A percentile compares a stretch with the other conserved stretches of the same genome.
phyloP scores from a whole-genome alignment of 2,329 filamentous ascomycete genomes.

The Verticillium isaacii region DNA sequence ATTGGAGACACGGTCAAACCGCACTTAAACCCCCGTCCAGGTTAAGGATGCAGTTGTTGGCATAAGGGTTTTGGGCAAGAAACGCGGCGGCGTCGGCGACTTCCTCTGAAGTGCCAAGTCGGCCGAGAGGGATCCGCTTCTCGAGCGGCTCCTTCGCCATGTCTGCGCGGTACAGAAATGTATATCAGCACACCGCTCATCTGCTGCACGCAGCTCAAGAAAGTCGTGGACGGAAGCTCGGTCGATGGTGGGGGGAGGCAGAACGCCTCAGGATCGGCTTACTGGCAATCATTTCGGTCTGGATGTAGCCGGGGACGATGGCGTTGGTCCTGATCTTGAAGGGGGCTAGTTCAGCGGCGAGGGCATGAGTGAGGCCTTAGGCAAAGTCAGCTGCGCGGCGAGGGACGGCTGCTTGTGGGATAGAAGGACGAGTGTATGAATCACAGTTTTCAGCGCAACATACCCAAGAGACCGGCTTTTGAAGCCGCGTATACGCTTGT shows the following conservation, averaged over 20 bases:
- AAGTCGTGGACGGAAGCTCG: background rate
- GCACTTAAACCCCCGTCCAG: conserved; percentile 81
- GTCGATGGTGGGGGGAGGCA: conserved; percentile 1
- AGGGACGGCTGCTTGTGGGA: background rate
- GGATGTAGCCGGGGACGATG: conserved; percentile 77
- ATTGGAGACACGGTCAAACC: conserved; percentile 34
- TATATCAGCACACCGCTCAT: conserved; percentile 29
- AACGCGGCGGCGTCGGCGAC: conserved; percentile 80
- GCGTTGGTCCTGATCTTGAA: conserved; percentile 70
- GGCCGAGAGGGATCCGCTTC: conserved; percentile 29
- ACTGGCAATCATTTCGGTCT: conserved; percentile 76
- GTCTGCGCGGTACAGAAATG: conserved; percentile 17
- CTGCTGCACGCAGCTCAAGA: background rate
- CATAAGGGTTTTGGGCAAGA: conserved; percentile 71
- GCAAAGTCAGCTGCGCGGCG: background rate
- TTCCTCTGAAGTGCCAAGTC: conserved; percentile 65
- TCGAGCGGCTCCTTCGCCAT: conserved; percentile 19
- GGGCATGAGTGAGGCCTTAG: conserved; percentile 62
- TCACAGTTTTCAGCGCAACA: conserved; percentile 16
- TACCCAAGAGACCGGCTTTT: conserved; percentile 74
- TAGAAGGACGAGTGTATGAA: conserved; percentile 5
- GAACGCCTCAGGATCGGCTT: conserved; percentile 20
- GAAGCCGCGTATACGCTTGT: conserved; percentile 71
- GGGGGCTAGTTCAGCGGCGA: conserved; percentile 58
- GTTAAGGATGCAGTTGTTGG: conserved; percentile 82